Base-by-base conservation (phyloP, 306 rosid genomes). In the Prunus padus region DNA sequence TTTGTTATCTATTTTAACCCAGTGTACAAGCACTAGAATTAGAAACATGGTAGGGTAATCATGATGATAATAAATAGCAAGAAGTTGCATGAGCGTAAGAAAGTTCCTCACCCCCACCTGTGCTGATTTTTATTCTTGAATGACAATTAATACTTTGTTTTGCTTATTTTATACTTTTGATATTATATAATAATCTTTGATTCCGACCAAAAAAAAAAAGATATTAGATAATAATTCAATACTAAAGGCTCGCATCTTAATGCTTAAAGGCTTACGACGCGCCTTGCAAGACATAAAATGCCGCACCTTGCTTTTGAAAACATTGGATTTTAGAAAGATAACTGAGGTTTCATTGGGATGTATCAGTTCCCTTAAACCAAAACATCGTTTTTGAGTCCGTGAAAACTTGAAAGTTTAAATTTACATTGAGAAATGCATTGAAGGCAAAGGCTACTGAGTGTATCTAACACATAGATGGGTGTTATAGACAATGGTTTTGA, bases 401-500 rank as follows among this genome's bases (percentile, higher is more conserved):
- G 16, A 51, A 65, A 5, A 65, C 52, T 18, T 19, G 47, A 33
- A 20, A 16, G 30, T 19, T 66, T 40, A 40, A 42, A 13, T 13
- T 67, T 45, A 15, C 22, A 8, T 23, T 16, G 56, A 67, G 8
- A 67, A 22, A 28, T 25, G 3, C 37, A 7, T 45, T 18, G 47
- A 44, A 14, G 23, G 3, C 16, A 7, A 67, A 33, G 25, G 46
- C 40, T 67, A 22, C 19, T 46, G 37, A 67, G 42, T 1, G 7
- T 49, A 14, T 67, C 16, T 67, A 23, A 46, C 42, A 25, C 28
- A 23, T 67, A 44, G 71, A 67, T 44, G 71, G 55, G 33, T 67
- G 33, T 4, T 63, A 2, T 37, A 30, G 12, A 15, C 46, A 16
- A 31, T 31, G 47, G n/a, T 8, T 18, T 16, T 31, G 44, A 63